Base-by-base conservation (phyloP, 495 filamentous ascomycete genomes). In the Aspergillus homomorphus region DNA sequence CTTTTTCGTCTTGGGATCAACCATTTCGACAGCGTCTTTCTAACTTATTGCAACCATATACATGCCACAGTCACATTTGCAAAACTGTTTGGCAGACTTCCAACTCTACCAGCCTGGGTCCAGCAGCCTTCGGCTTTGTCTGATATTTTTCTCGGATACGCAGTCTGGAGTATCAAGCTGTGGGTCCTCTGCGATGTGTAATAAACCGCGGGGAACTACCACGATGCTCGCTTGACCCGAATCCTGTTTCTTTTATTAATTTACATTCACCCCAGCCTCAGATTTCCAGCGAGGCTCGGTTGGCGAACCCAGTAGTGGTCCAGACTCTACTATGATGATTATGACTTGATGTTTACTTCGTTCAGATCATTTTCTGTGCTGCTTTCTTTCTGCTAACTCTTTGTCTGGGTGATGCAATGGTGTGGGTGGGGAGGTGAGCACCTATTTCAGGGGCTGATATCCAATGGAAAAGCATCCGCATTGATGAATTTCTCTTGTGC, bases 121-220 rank as follows among this genome's bases (percentile, higher is more conserved):
- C 33, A 56, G 42, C 22, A 18, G n/a, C 18, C 23, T n/a, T 45
- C 18, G 23, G 10, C 44, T 53, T 28, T 23, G 33, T 18, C 12
- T 41, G 10, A 20, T 51, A 19, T 33, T 9, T 45, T 43, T 55
- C 33, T 38, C 33, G 33, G 33, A 38, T 38, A 38, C 33, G 33
- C 33, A 33, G 19, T 46, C 56, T 53, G 46, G 38, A 41, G 60
- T 24, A 49, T 56, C 14, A 50, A 58, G 45, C 33, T 20, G 3
- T 23, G 7, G 46, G 41, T 30, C 62, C 66, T 68, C 66, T 70
- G 74, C 74, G 74, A 77, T 71, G 74, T 58, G 62, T 61, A 59
- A 77, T 77, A 77, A 77, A 77, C 74, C 74, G 74, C 74, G 69
- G 62, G 64, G 58, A 5, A 45, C 45, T 21, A 22, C 28, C 23